Conservation (phyloP, 2,329 filamentous ascomycete genomes). For the Colletotrichum truncatum region DNA sequence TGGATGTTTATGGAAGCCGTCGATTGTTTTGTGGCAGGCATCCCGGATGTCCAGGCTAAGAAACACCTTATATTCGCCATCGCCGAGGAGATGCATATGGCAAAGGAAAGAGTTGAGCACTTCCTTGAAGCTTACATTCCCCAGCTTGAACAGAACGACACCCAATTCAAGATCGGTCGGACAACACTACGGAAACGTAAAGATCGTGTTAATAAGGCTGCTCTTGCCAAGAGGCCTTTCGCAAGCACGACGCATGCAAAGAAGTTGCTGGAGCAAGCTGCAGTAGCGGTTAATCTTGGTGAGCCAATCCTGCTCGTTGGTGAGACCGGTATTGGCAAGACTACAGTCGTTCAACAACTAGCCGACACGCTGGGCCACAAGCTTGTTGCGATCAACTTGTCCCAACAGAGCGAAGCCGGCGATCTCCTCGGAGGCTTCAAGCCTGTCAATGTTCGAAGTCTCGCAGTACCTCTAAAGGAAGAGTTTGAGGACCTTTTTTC, state of each 20-base stretch:
- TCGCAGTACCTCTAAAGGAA: slow-evolving; percentile 90
- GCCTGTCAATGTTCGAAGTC: slow-evolving; percentile 87
- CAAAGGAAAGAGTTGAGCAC: slow-evolving; percentile 82
- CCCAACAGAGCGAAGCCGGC: slow-evolving; percentile 97
- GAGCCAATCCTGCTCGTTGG: slow-evolving; percentile 96
- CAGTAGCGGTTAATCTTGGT: slow-evolving; percentile 81
- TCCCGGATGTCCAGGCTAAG: slow-evolving; percentile 72
- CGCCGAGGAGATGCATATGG: slow-evolving; percentile 87
- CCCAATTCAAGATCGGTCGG: slow-evolving; percentile 71
- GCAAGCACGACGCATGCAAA: slow-evolving; percentile 89
- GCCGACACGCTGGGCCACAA: slow-evolving; percentile 86
- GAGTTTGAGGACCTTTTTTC: slow-evolving; percentile 92
- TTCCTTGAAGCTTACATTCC: slow-evolving; percentile 80
- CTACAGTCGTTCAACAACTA: slow-evolving; percentile 92
- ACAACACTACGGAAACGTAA: slow-evolving; percentile 69
- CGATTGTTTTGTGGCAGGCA: slow-evolving; percentile 89
- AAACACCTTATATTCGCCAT: slow-evolving; percentile 72
- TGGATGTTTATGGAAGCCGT: slow-evolving; percentile 93
- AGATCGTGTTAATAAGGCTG: slow-evolving; percentile 54
- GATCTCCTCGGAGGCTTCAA: slow-evolving; percentile 97
- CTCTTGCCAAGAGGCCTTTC: slow-evolving; percentile 73
- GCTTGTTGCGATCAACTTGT: slow-evolving; percentile 92
- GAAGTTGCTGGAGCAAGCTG: slow-evolving; percentile 86
- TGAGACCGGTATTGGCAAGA: slow-evolving; percentile 98
- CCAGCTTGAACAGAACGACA: slow-evolving; percentile 69